Percentiles rank a stretch among this genome's conserved stretches.
phyloP scores from a whole-genome alignment of 768 basidiomycete genomes.

The Rhodocollybia butyracea region DNA sequence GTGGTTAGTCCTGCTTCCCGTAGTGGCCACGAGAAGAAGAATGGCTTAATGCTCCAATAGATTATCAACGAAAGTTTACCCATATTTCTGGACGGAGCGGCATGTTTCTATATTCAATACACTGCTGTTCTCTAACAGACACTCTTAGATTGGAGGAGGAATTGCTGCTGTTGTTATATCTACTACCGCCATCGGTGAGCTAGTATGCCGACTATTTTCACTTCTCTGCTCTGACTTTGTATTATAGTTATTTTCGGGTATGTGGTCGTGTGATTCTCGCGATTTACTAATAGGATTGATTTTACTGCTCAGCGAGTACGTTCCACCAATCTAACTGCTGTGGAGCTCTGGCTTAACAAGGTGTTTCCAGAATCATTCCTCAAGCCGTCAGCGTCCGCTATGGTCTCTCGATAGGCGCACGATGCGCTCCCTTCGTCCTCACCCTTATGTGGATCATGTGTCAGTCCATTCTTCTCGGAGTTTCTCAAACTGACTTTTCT shows the following conservation, averaged over 20 bases:
- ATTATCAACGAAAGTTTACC: constrained; percentile 82
- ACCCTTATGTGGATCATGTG: constrained; percentile 59
- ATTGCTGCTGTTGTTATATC: constrained; percentile 76
- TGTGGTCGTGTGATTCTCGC: constrained; percentile 18
- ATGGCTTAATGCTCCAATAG: constrained; percentile 29
- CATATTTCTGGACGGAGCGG: constrained; percentile 77
- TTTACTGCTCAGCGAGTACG: constrained; percentile 72
- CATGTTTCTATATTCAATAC: constrained; percentile 25
- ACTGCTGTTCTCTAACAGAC: not conserved
- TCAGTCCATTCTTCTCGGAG: not conserved
- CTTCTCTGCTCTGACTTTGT: no score
- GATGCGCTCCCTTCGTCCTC: constrained; percentile 72
- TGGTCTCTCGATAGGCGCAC: constrained; percentile 78
- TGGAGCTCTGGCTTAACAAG: not conserved
- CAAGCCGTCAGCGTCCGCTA: constrained; percentile 76
- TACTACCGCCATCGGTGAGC: constrained; percentile 66
- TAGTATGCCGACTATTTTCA: not conserved
- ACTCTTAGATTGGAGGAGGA: constrained; percentile 54
- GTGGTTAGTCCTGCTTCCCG: constrained; percentile 49
- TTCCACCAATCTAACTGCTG: constrained; percentile 20
- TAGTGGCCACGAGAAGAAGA: no score
- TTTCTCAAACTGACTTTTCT: constrained; percentile 40
- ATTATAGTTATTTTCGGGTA: constrained; percentile 80
- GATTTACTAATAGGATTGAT: constrained; percentile 26
- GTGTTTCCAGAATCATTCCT: constrained; percentile 48